phyloP scores from a whole-genome alignment of 129 eudicot genomes.

The Apium graveolens region DNA sequence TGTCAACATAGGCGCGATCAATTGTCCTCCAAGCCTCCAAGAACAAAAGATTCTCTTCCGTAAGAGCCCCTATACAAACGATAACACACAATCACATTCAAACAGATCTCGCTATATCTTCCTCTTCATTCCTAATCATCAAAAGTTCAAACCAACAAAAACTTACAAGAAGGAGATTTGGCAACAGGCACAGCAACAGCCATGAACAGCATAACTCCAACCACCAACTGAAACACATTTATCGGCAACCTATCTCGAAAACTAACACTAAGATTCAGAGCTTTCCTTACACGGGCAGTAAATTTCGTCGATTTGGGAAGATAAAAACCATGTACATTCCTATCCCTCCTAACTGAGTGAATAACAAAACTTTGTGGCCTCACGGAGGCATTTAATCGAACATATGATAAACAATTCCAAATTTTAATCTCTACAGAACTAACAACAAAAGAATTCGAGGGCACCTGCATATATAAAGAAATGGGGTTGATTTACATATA shows the following conservation, averaged over 20 bases:
- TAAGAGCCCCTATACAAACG: constrained; percentile 56
- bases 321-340: constrained; percentile 23
- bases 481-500: constrained; percentile 1
- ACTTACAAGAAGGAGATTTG: constrained; percentile 77
- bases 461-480: constrained; percentile 36
- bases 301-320: constrained; percentile 27
- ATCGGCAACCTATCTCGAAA: constrained; percentile 28
- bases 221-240: constrained; percentile 32
- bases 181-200: constrained; percentile 50
- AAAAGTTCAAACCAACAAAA: background rate
- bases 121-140: background rate
- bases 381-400: constrained; percentile 19
- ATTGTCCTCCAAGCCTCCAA: constrained; percentile 97
- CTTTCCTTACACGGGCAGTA: constrained; percentile 21
- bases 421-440: constrained; percentile 22
- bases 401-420: constrained; percentile 23
- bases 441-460: constrained; percentile 28
- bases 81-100: background rate
- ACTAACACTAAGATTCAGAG: constrained; percentile 27
- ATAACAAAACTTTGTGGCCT: constrained; percentile 12
- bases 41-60: constrained; percentile 84
- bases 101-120: background rate
- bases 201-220: constrained; percentile 71
- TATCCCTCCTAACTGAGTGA: constrained; percentile 24
- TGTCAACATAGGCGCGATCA: constrained; percentile 95